A percentile compares a stretch with the other conserved stretches of the same genome.
Conservation (phyloP, 495 filamentous ascomycete species). For the Daldinia grandis region DNA sequence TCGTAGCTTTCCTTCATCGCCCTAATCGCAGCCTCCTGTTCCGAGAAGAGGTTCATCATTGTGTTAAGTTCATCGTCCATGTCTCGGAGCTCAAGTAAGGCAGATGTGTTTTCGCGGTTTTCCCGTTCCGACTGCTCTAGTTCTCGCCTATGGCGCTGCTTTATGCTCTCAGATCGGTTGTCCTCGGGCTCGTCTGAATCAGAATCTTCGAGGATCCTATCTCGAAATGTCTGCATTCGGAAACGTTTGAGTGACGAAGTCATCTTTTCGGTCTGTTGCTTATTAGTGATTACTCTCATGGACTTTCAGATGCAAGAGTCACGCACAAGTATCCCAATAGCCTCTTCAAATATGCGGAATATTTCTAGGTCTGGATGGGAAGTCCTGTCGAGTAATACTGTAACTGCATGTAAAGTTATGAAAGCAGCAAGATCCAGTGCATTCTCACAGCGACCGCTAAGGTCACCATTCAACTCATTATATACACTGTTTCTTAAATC, state of each 20-base stretch:
- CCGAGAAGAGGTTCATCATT: constrained; percentile 65
- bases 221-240: constrained; percentile 58
- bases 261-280: constrained; percentile 65
- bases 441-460: constrained; percentile 70
- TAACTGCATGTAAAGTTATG: constrained; percentile 68
- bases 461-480: constrained; percentile 73
- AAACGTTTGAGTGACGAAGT: constrained; percentile 71
- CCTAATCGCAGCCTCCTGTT: constrained; percentile 62
- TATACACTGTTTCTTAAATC: constrained; percentile 72
- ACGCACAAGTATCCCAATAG: constrained; percentile 68
- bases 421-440: constrained; percentile 69
- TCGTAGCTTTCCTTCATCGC: constrained; percentile 55
- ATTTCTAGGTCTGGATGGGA: constrained; percentile 69
- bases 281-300: background rate
- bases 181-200: constrained; percentile 60
- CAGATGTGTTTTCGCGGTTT: constrained; percentile 70
- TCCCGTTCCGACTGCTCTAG: constrained; percentile 58
- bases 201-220: constrained; percentile 54
- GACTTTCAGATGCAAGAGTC: background rate
- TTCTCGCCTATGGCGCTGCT: constrained; percentile 62
- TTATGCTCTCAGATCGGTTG: constrained; percentile 53
- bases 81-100: constrained; percentile 70
- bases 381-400: constrained; percentile 66
- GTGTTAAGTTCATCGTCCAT: constrained; percentile 72
- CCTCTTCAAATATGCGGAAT: constrained; percentile 73